Base-by-base conservation (phyloP, 2,329 filamentous ascomycete species). In the Diaporthe vexans region DNA sequence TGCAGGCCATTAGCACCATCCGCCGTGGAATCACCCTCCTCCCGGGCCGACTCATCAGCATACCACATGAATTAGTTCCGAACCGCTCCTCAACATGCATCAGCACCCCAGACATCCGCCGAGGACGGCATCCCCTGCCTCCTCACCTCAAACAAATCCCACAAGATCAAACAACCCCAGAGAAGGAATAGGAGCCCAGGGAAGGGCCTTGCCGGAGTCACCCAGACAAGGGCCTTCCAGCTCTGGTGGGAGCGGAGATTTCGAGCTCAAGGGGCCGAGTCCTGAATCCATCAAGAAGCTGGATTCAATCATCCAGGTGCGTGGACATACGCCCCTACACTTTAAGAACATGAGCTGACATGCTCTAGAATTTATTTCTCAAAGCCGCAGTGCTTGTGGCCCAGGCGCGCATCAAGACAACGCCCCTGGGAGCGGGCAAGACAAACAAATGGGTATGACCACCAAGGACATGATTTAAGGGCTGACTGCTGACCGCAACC, bases 241-340 rank as follows among this genome's bases (percentile, higher is more conserved):
- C 78, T 87, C 88, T 75, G 88, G 89, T 74, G 86, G 89, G 37
- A 85, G 83, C 76, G 84, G 85, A 40, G 85, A 83, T 61, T 83
- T 83, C 73, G 81, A 83, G 58, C 81, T 85, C 57, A 83, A 79
- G 35, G 85, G 87, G 35, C 89, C 90, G 61, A 91, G 89, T 72
- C 89, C 88, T 79, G 94, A 96, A 78, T 91, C 91, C 7, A 85
- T 93, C 82, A 91, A 89, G 84, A 97, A 97, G 86, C 88, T 98
- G 78, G 97, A 97, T 83, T 95, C 98, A 85, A 97, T 98, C 80
- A 92, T 98, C 79, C 94, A 97, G 90, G 95, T 97, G 79, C 70
- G 81, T 35, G 26, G 33, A 29, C 51, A 7, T 29, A 33, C 21
- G 2, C n/a, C 40, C 3, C 2, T 21, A 19, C 33, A 15, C 6